Percentiles rank a stretch among this genome's conserved stretches.
Conservation (phyloP, 1,139 yeast species). For the Spencermartinsiella ligniputridi region DNA sequence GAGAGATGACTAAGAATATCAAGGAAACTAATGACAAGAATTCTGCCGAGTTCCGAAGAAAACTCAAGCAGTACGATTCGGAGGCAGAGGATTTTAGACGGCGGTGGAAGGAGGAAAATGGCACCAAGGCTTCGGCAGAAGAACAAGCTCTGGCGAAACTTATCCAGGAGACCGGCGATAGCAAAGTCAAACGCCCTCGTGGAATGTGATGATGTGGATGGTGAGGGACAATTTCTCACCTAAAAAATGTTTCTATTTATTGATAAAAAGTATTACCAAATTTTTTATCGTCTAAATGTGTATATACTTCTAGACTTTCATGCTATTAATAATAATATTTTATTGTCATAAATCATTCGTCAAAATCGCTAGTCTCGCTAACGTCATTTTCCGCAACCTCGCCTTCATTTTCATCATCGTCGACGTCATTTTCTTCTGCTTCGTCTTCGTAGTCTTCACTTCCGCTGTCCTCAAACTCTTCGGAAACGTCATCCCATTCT, state of each 20-base stretch:
- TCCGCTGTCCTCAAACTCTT: constrained; percentile 51
- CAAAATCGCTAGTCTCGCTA: not conserved
- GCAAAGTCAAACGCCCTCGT: not conserved
- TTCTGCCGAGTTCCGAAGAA: constrained; percentile 33
- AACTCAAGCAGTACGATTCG: constrained; percentile 34
- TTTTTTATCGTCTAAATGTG: not conserved
- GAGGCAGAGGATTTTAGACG: constrained; percentile 38
- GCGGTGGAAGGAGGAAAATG: constrained; percentile 37
- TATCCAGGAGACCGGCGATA: constrained; percentile 15
- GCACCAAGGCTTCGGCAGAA: constrained; percentile 32
- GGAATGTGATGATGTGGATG: too few species aligned
- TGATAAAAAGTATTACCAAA: not conserved
- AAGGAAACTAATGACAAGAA: constrained; percentile 35
- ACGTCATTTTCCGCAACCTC: constrained; percentile 9
- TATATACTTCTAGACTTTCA: not conserved
- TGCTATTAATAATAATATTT: not conserved
- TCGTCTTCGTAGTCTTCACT: constrained; percentile 34
- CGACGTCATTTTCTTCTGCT: constrained; percentile 15
- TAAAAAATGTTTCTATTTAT: too few species aligned
- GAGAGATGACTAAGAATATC: constrained; percentile 33
- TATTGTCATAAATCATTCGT: not conserved
- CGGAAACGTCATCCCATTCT: constrained; percentile 76
- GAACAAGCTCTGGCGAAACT: constrained; percentile 27
- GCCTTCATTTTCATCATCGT: constrained; percentile 17
- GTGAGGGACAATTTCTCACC: too few species aligned